These are phyloP conservation scores for Kluyveromyces marxianus DNA, from an alignment of 1,139 yeast genomes.

Conservation along the genomic window DNA sequence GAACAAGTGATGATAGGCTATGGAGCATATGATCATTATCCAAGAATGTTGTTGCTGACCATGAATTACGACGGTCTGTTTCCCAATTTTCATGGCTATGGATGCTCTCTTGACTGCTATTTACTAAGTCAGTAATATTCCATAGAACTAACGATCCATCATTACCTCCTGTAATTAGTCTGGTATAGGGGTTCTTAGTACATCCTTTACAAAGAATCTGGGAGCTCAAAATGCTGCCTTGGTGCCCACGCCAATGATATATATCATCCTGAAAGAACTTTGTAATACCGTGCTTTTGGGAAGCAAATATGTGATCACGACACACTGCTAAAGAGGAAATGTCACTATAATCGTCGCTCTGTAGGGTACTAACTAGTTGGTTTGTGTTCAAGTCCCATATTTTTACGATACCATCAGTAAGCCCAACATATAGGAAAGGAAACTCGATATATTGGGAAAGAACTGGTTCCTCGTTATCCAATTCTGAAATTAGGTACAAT, in stretches of 20 bases:
- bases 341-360: slow-evolving; percentile 40
- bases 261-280: slow-evolving; percentile 38
- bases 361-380: slow-evolving; percentile 58
- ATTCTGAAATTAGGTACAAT: slow-evolving; percentile 24
- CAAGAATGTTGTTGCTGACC: slow-evolving; percentile 7
- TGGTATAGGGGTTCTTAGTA: slow-evolving; percentile 19
- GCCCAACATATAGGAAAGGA: slow-evolving; percentile 71
- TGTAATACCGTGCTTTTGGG: slow-evolving; percentile 41
- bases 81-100: not conserved
- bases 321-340: slow-evolving; percentile 46
- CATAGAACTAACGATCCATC: slow-evolving; percentile 55
- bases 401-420: slow-evolving; percentile 61
- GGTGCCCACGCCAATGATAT: slow-evolving; percentile 36
- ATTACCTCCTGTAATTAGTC: slow-evolving; percentile 50
- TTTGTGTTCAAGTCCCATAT: slow-evolving; percentile 80
- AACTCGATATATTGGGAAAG: slow-evolving; percentile 57
- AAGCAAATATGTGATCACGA: slow-evolving; percentile 33
- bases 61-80: slow-evolving; percentile 4
- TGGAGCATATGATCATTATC: slow-evolving; percentile 58
- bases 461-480: slow-evolving; percentile 64
- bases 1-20: slow-evolving; percentile 53
- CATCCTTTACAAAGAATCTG: slow-evolving; percentile 26
- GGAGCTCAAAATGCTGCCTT: slow-evolving; percentile 32
- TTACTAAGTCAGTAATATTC: slow-evolving; percentile 36
- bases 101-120: slow-evolving; percentile 5